Evolutionary conservation across 768 basidiomycete species (phyloP), one percentile per base, ranked within the genome.

Genomic region (Agaricus sinodeliciosus): DNA sequence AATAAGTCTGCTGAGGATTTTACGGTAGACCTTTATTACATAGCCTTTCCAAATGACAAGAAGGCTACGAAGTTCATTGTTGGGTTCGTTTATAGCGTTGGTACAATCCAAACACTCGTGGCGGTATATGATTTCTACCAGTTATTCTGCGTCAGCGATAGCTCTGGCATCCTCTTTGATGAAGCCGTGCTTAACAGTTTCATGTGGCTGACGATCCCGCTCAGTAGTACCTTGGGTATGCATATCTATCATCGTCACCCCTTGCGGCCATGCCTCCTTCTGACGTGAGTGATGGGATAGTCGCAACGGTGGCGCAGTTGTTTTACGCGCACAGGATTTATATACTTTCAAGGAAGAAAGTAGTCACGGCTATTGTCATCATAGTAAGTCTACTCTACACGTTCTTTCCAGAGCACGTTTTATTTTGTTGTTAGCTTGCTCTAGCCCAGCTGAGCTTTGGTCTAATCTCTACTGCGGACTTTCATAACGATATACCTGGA

Each of bases 31-130:
- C 43, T 52, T 6, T 52, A 52, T 27, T 52, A 44, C 18, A 42
- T 52, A 4, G 51, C 43, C 16, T 52, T 52, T 22, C 51, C 51
- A 12, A 35, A 51, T 22, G 51, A 52, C 25, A 44, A 22, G n/a
- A 18, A 43, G 16, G 8, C 37, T n/a, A 43, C 41, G 5, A 52
- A 45, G 27, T 18, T 0, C 2, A 37, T 52, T 8, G 51, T 45
- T 9, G 37, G 39, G n/a, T 45, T 52, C 27, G 22, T 52, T 11
- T 52, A 52, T 16, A 16, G 37, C 18, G 25, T 44, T 6, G 51
- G 35, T 11, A 52, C 43, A 9, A 7, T 52, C 1, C 51, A 52
- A 52, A 44, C 51, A 3, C 35, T 25, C 1, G 4, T 52, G 15
- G 51, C 43, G 3, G 18, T 52, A 13, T 13, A 48, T 13, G 46